Evolutionary conservation across 192 early-diverging fungal species (phyloP).

Genomic region (Backusella morwellensis): DNA sequence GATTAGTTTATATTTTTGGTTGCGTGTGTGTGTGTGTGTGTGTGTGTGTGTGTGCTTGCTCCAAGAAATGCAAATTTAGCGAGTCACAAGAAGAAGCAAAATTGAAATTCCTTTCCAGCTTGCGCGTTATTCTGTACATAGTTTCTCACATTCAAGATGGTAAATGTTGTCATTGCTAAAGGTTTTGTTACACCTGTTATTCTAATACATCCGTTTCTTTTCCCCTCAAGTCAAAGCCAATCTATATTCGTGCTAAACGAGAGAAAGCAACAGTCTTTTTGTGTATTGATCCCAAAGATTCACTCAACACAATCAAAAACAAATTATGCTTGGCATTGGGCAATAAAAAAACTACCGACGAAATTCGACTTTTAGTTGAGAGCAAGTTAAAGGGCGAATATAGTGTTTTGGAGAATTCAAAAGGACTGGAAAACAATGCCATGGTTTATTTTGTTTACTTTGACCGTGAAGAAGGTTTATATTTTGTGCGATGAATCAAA

Average conservation of each 20-base stretch:
- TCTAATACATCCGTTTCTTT: background rate
- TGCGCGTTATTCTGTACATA: background rate
- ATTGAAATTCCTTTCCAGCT: background rate
- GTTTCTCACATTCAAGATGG: background rate
- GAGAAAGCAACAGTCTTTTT: conserved; percentile 7
- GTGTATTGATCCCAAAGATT: background rate
- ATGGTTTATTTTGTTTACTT: conserved; percentile 14
- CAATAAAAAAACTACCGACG: background rate
- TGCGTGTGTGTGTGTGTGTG: too few species aligned
- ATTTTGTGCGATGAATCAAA: too few species aligned
- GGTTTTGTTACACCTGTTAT: background rate
- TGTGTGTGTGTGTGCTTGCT: too few species aligned
- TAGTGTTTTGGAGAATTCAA: background rate
- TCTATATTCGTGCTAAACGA: conserved; percentile 7
- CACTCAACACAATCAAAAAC: background rate
- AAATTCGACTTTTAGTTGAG: background rate
- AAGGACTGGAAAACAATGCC: background rate
- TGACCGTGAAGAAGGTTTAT: conserved; percentile 4
- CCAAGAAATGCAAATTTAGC: background rate
- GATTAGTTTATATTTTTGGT: too few species aligned
- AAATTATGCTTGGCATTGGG: conserved; percentile 7
- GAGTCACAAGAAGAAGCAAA: background rate
- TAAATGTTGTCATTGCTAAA: background rate
- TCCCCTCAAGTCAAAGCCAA: background rate
- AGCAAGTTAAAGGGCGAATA: background rate